Evolutionary conservation across 2,329 filamentous ascomycete genomes (phyloP), one percentile per base, ranked within the genome.

Genomic region (Colletotrichum karsti): DNA sequence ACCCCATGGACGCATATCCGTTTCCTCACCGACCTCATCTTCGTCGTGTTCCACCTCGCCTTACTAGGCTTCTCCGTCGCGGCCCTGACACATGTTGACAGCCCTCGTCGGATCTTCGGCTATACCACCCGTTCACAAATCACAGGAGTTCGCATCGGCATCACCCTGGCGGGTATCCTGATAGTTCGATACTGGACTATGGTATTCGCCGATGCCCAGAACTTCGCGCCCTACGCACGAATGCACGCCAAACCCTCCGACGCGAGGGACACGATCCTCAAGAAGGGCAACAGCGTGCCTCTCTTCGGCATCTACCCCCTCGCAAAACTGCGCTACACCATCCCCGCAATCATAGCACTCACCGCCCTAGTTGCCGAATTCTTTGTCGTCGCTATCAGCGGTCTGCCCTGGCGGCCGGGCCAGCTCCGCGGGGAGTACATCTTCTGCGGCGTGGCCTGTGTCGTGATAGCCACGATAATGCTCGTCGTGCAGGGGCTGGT

Each of bases 371-470:
- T 69, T 7, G 66, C 69, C 54, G 72, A 74, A 64, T 67, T 74
- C 39, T 63, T 74, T n/a, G 72, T 73, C 54, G 65, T 74, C 18
- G 63, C 63, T 5, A 62, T 74, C 15, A 70, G 72, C 8, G 72
- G 72, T 4, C 69, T 74, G 18, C 72, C 72, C 2, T 74, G 72
- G 65, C 71, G 72, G 7, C 69, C 72, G 4, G 72, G 72, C 13
- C 72, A 73, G 63, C 63, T 74, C 22, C 69, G 73, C 5, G 58
- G 63, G 26, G 73, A 74, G 63, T 74, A 72, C 55, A 35, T 73
- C 24, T 63, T 72, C 35, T 73, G 71, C 63, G 65, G 67, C 35
- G 46, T 67, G 44, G 58, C 57, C 3, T 58, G 65, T 33, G 28
- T 59, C 22, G 60, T 51, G 4, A 67, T 74, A 42, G 50, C 71